Evolutionary conservation across 331 rosid genomes (phyloP).

Genomic region (Phaseolus coccineus): DNA sequence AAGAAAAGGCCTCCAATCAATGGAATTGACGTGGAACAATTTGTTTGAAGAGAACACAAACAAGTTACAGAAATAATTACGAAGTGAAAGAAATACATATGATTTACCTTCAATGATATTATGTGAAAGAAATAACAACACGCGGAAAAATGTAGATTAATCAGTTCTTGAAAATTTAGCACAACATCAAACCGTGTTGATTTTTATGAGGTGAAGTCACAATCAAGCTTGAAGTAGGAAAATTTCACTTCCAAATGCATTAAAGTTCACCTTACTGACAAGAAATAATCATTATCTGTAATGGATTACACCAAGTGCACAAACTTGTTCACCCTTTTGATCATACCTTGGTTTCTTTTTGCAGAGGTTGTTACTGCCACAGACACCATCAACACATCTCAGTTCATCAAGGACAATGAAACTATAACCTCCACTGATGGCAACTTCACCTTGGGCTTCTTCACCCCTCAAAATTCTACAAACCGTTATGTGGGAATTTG

Average conservation of each 20-base stretch:
- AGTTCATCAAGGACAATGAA: constrained; percentile 31
- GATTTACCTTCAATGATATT: no score
- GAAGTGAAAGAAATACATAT: no score
- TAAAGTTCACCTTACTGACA: neutral
- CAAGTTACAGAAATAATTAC: no score
- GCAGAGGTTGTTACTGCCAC: neutral
- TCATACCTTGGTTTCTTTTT: neutral
- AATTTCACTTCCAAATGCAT: neutral
- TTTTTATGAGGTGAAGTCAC: no score
- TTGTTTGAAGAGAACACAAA: no score
- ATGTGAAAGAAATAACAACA: no score
- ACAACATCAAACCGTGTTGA: no score
- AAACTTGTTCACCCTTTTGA: neutral
- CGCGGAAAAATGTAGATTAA: no score
- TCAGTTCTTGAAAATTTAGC: no score
- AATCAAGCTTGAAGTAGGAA: neutral
- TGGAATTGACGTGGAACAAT: no score
- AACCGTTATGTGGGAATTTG: constrained; percentile 46
- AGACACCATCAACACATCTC: constrained; percentile 10
- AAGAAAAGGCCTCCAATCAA: no score
- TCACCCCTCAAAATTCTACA: constrained; percentile 38
- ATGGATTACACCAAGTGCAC: neutral
- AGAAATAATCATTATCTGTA: neutral
- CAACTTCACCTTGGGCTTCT: constrained; percentile 33
- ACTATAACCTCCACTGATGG: constrained; percentile 19